Base-by-base conservation (phyloP, 352 stramenopile species). In the Phytopythium chamaehyphon region DNA sequence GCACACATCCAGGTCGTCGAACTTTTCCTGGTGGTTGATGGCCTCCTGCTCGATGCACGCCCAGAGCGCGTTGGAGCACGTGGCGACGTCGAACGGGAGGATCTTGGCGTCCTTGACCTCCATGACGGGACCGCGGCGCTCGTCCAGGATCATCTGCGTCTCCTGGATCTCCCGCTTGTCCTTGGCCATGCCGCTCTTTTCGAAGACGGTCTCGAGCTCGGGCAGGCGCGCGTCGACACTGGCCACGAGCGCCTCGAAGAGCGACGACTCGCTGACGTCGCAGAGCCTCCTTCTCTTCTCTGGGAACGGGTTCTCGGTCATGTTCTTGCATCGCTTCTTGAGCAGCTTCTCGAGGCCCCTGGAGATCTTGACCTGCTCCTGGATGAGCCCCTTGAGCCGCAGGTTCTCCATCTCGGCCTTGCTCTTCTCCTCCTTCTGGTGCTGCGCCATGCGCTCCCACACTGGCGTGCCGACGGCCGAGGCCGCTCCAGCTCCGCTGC, bases 401-500 rank as follows among this genome's bases (percentile, higher is more conserved):
- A 79, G 59, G 44, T 89, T 89, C 53, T 89, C 73, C 71, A 84
- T 83, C 67, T 87, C 73, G 0, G 75, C 75, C 45, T 80, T 77
- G 47, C 70, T 79, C 55, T 82, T 82, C 51, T 83, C 73, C 42
- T 85, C 72, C 40, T 83, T 85, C 53, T 87, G 73, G 49, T 81
- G 71, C 23, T 69, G 60, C 16, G 78, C 78, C 57, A 89, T 83
- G 42, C 71, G 73, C 42, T 87, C 69, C 78, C 78, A 89, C 21
- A 86, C 66, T 0, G 66, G 56, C 18, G 71, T 53, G 0, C 67
- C 57, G 22, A 62, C 19, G 6, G 24, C 31, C 2, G 24, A 43
- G 8, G 55, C 22, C 18, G 37, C 58, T 1, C 24, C 43, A 19
- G 54, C 6, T 11, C 24, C 28, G n/a, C 16, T 39, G 22, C 2